Evolutionary conservation across 129 eudicot species (phyloP).

Genomic region (Centella asiatica): DNA sequence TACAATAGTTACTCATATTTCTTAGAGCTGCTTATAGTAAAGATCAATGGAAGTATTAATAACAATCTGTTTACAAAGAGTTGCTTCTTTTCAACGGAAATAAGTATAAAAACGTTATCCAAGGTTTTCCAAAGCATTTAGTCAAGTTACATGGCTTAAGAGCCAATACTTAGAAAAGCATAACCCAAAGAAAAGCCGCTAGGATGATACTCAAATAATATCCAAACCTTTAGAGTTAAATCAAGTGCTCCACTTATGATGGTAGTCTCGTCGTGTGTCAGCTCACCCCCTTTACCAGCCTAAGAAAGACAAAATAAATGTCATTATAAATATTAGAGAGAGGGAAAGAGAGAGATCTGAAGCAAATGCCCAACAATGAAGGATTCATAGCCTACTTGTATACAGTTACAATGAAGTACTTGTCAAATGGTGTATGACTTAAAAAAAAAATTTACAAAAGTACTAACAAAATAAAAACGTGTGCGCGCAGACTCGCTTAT

Average conservation of each 20-base stretch:
- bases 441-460: too few relatives aligned
- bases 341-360: neutral
- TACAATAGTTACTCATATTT: neutral
- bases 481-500: too few relatives aligned
- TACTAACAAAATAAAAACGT: too few relatives aligned
- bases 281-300: constrained; percentile 99
- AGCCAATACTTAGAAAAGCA: neutral
- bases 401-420: neutral
- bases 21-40: neutral
- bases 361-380: neutral
- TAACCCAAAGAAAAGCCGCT: neutral
- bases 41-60: neutral
- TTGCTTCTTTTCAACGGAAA: neutral
- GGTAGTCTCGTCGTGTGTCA: constrained; percentile 88
- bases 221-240: constrained; percentile 76
- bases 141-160: too few relatives aligned
- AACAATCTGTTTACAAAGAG: neutral
- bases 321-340: neutral
- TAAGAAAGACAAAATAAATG: constrained; percentile 17
- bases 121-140: neutral
- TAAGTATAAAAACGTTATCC: neutral
- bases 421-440: neutral
- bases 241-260: constrained; percentile 97
- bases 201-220: constrained; percentile 13
- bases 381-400: neutral